Conservation (phyloP, 768 basidiomycete species). For the Panaeolus papilionaceus region DNA sequence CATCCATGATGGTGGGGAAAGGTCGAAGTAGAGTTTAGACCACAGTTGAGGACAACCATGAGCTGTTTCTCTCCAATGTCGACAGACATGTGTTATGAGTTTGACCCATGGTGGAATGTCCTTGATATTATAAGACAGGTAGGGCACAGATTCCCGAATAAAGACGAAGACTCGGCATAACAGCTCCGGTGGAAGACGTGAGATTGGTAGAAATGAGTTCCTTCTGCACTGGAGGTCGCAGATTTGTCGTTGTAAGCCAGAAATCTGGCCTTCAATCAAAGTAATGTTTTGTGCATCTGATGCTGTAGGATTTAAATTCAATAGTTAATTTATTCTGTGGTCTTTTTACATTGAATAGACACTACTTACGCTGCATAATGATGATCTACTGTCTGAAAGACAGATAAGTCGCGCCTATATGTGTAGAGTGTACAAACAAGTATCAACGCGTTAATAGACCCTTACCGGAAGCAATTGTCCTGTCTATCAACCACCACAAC, state of each 20-base stretch:
- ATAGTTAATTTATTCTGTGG: neutral
- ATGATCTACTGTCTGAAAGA: too few species aligned
- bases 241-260: neutral
- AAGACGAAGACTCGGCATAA: too few species aligned
- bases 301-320: neutral
- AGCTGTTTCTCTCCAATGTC: neutral
- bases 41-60: neutral
- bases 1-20: neutral
- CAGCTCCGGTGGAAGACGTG: too few species aligned
- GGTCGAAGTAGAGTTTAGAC: neutral
- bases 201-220: neutral
- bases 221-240: neutral
- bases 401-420: neutral
- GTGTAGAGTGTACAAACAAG: conserved; percentile 33
- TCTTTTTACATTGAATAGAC: neutral
- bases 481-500: conserved; percentile 11
- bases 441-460: conserved; percentile 38
- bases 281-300: neutral
- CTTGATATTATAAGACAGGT: neutral
- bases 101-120: neutral
- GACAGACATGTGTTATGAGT: neutral
- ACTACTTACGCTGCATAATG: too few species aligned
- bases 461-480: neutral
- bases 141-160: neutral
- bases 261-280: neutral